phyloP scores from a whole-genome alignment of 441 rosid genomes.

The Theobroma grandiflorum region DNA sequence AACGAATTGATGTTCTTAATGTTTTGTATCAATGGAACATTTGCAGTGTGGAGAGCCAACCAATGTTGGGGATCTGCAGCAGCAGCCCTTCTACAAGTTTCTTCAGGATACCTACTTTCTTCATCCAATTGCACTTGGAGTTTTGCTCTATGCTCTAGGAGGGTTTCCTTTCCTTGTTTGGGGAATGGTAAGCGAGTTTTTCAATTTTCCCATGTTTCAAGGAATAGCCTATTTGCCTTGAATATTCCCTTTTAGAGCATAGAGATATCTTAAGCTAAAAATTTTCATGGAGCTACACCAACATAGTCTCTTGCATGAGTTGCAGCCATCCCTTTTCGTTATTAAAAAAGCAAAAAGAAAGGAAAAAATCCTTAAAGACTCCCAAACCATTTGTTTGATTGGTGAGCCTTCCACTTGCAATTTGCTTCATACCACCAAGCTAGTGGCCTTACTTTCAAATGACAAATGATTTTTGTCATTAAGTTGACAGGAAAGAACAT shows the following conservation, averaged over 20 bases:
- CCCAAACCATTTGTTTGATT: conserved; percentile 26
- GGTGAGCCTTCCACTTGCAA: conserved; percentile 30
- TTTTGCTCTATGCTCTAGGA: conserved; percentile 62
- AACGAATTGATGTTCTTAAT: conserved; percentile 7
- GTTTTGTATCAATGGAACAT: neutral
- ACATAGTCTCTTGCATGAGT: neutral
- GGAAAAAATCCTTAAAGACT: neutral
- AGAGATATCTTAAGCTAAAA: neutral
- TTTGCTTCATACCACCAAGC: neutral
- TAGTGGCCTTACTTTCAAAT: neutral
- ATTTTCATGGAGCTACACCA: neutral
- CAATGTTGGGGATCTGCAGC: conserved; percentile 88
- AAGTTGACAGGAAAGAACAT: neutral
- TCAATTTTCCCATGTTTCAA: neutral
- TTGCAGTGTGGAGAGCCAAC: conserved; percentile 72
- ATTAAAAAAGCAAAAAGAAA: neutral
- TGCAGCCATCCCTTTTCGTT: neutral
- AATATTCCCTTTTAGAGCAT: neutral
- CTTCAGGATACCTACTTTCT: conserved; percentile 62
- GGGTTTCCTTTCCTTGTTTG: conserved; percentile 83
- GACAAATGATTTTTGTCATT: neutral
- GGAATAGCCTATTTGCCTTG: neutral
- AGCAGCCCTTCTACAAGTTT: conserved; percentile 76
- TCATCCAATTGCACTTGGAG: conserved; percentile 75
- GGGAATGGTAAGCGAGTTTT: conserved; percentile 77